Evolutionary conservation across 805 yeast species (phyloP), one percentile per base, ranked within the genome.

Genomic region (Saturnispora hagleri): DNA sequence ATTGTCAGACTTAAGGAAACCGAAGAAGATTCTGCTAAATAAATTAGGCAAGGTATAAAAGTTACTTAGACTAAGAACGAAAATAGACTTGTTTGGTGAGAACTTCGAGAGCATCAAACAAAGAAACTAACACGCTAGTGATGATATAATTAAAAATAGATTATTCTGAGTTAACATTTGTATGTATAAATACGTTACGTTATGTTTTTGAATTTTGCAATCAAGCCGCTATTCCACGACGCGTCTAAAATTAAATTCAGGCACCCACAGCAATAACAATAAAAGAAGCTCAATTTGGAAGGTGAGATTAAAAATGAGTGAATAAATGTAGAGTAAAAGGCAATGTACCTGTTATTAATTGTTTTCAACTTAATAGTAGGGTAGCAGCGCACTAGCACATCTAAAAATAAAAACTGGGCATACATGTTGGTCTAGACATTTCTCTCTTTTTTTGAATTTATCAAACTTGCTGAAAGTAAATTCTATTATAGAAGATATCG

Each of bases 1-100:
- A 75, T 95, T 58, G 82, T 84, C 60, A 75, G 75, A 64, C 35
- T 43, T 17, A 43, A 43, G 20, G 22, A 26, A 43, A 43, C 35
- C 9, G 35, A 28, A 10, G 22, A 26, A 27, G 22, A 26, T 10
- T 22, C 34, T 15, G 46, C 33, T 7, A 15, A 43, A 26, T 13
- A 43, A n/a, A 7, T 10, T 42, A 13, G 7, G 17, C 10, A 35
- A 35, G 28, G 28, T 7, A 26, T 26, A 26, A 26, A 5, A 26
- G 28, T 6, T 26, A 26, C 28, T 26, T 7, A 26, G 9, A 26
- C 9, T 8, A 26, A 9, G 7, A 26, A 26, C 28, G 28, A 26
- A 26, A 26, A 26, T 2, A 26, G 1, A 26, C 2, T 26, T 26
- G 28, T 26, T 26, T 26, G 28, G 5, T 26, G 28, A 26, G 28